Evolutionary conservation across 306 rosid genomes (phyloP), one percentile per base, ranked within the genome.

Genomic region (Benincasa hispida): DNA sequence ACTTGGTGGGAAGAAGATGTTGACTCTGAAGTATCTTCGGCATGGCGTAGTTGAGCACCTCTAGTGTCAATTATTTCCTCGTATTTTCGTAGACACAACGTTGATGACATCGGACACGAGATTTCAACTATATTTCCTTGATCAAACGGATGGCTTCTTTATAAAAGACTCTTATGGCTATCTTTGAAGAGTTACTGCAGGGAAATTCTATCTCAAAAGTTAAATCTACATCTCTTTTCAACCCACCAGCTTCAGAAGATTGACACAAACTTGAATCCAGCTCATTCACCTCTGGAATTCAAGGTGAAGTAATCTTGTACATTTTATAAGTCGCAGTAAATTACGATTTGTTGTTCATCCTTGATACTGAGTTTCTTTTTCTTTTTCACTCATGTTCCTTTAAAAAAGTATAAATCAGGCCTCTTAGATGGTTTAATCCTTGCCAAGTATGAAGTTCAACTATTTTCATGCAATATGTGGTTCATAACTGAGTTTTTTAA

Each of bases 1-100:
- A 94, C 97, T 25, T 94, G 97, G 98, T 94, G 98, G 98, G 98
- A 91, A 83, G 98, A 94, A 82, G 96, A 89, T 79, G 85, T 76
- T 74, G 96, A 91, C 42, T 78, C 81, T 34, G 98, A 93, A 89
- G 81, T 3, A 75, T 91, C 94, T 78, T 90, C 96, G 34, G 98
- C 88, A 42, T 93, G 98, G 98, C 91, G 96, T 57, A 88, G 77
- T 80, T 93, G 89, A 93, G 78, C 39, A 2, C 35, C 91, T 84
- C 89, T 96, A 79, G 97, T 93, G 7, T 91, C 94, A 78, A 90
- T 84, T 54, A 91, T 87, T 81, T 60, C 88, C 59, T 81, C 90
- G 74, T 87, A 81, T 93, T 96, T 88, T 93, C 90, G 2, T 91
- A 81, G 87, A 88, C 8, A 90, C 96, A 62, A 84, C 79, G 51